Evolutionary conservation across 495 filamentous ascomycete species (phyloP).

Genomic region (Daldinia decipiens): DNA sequence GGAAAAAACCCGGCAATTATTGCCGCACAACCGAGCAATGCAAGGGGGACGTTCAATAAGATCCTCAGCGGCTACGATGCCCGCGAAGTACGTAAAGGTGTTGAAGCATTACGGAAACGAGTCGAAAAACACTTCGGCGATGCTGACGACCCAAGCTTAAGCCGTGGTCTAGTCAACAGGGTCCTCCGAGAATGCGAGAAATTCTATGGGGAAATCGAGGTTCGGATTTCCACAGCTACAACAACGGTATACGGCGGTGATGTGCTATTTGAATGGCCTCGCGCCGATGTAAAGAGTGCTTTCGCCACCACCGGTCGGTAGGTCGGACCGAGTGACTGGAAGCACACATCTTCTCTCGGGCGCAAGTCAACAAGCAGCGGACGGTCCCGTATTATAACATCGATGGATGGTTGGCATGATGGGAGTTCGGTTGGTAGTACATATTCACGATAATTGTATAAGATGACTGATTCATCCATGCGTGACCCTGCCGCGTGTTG

Average conservation of each 20-base stretch:
- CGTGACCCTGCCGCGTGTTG: neutral
- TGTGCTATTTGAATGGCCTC: conserved; percentile 64
- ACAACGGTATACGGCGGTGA: conserved; percentile 67
- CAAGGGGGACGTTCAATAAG: conserved; percentile 83
- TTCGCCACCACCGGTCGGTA: conserved; percentile 57
- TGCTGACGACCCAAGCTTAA: conserved; percentile 74
- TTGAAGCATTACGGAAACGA: conserved; percentile 85
- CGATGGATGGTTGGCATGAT: conserved; percentile 36
- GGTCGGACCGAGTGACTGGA: conserved; percentile 48
- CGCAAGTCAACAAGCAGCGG: conserved; percentile 35
- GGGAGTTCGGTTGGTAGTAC: conserved; percentile 42
- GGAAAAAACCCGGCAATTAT: conserved; percentile 60
- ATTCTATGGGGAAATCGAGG: conserved; percentile 77
- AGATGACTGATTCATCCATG: conserved; percentile 18
- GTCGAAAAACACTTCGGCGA: conserved; percentile 98
- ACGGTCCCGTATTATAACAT: conserved; percentile 25
- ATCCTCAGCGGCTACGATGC: conserved; percentile 79
- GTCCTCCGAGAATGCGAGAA: conserved; percentile 84
- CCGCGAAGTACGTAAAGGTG: conserved; percentile 83
- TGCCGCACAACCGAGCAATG: conserved; percentile 79
- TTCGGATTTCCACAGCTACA: conserved; percentile 72
- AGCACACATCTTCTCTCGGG: conserved; percentile 34
- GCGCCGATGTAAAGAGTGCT: conserved; percentile 62
- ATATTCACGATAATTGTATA: conserved; percentile 46
- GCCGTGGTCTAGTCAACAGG: conserved; percentile 74